Base-by-base conservation (phyloP, 345 rosid species). In the Salix arbutifolia region DNA sequence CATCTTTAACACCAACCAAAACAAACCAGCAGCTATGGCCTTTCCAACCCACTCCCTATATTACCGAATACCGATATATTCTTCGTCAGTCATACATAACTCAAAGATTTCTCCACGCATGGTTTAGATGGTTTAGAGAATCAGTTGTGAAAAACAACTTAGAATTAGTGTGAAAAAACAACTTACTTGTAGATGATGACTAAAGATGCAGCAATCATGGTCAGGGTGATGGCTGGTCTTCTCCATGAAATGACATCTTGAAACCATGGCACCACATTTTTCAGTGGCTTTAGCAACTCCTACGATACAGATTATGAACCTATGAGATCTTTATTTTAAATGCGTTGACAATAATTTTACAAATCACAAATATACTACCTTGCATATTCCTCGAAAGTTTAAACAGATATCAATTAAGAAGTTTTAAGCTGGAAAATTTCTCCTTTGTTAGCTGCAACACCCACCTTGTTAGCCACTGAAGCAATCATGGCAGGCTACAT, bases 41-140 rank as follows among this genome's bases (percentile, higher is more conserved):
- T 86, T 87, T 50, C 93, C 93, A 64, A 87, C 56, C 97, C 99
- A 96, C 76, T 93, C 97, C 86, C 99, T 89, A 48, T 72, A 68
- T 65, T 60, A 30, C 64, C 76, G 26, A 60, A 28, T 44, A 44
- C 50, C 14, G 17, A 44, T 44, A 30, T 33, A 77, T 44, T 69
- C 31, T 35, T 71, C 19, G 65, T 4, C 21, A 46, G 33, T 21
- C 67, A 60, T 4, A 1, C 75, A 35, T 2, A 17, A 5, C 28
- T 10, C 37, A 5, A 14, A 7, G 9, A 6, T 23, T 16, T 52
- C 38, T 17, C 14, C 67, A 44, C 16, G 0, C 13, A 69, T 11
- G 33, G 14, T 5, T 21, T 37, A 26, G 53, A 28, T 31, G 33
- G 33, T 31, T 33, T 33, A 33, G 1, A 33, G 37, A 33, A 5